Conservation (phyloP, 805 yeast species). For the Ogataea angusta region DNA sequence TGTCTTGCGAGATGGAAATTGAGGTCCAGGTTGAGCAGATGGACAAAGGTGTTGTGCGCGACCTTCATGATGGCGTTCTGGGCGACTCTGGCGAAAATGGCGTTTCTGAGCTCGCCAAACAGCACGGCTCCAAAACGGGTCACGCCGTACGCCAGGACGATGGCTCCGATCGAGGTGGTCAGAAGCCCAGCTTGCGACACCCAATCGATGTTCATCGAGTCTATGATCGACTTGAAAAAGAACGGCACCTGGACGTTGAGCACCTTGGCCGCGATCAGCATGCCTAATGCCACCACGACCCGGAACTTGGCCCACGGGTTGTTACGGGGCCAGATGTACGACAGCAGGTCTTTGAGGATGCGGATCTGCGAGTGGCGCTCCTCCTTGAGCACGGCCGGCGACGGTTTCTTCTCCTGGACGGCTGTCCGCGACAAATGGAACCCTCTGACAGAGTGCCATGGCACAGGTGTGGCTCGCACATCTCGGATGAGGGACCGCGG, state of each 20-base stretch:
- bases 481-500: conserved; percentile 3
- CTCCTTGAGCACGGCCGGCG: conserved; percentile 1
- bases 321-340: conserved; percentile 80
- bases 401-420: not conserved
- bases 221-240: conserved; percentile 83
- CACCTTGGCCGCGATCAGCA: conserved; percentile 77
- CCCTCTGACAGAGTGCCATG: not conserved
- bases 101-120: conserved; percentile 92
- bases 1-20: conserved; percentile 88
- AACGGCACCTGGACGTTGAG: conserved; percentile 95
- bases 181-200: conserved; percentile 54
- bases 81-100: conserved; percentile 92
- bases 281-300: conserved; percentile 69
- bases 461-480: conserved; percentile 1
- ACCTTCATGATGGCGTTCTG: conserved; percentile 91
- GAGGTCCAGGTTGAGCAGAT: conserved; percentile 77
- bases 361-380: conserved; percentile 40
- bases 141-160: conserved; percentile 84
- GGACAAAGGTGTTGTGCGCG: conserved; percentile 82
- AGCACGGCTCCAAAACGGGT: conserved; percentile 93
- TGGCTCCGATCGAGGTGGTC: conserved; percentile 60
- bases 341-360: conserved; percentile 61
- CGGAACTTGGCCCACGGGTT: conserved; percentile 64
- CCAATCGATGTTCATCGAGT: conserved; percentile 93
- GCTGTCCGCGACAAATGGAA: not conserved